Evolutionary conservation across 352 stramenopile species (phyloP), one percentile per base, ranked within the genome.

Genomic region (Thalassiosira hispida): DNA sequence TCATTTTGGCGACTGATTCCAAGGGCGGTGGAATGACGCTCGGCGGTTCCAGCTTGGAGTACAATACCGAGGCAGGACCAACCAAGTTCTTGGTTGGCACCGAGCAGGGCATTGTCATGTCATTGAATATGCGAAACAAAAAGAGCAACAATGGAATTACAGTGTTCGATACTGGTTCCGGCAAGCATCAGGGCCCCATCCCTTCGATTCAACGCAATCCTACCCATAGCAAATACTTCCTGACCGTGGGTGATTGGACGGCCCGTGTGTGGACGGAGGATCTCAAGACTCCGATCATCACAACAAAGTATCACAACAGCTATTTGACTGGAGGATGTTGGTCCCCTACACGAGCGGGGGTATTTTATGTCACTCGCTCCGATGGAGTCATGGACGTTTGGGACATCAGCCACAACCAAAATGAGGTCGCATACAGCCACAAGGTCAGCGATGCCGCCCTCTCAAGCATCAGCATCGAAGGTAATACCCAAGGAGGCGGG

Each of bases 31-130:
- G 87, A 49, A 85, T 96, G 66, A 93, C 95, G 4, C 96, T 98
- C 31, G 97, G 96, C 25, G 97, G 96, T 1, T 97, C 93, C 0
- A 97, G 93, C 11, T 94, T 98, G 90, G 97, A 98, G 85, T 98
- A 99, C 89, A 98, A 97, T 86, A 96, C 93, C 14, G 97, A 99
- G 82, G 96, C 95, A 29, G 96, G 96, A 0, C 96, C 96, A 31
- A 98, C 95, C 16, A 99, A 99, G 80, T 99, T 98, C 77, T 90
- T 99, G 14, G 94, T 98, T 6, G 97, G 97, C n/a, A 98, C 96
- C 2, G 96, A 99, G 77, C 97, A 98, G 83, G 96, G 97, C 42
- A 95, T 97, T 9, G 95, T 98, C 4, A 77, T 98, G 53, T 97
- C 95, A 57, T 90, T 98, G 51, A 98, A 98, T 83, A 75, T 98